Conservation (phyloP, 108 stramenopile genomes). For the Heterococcus sp. region DNA sequence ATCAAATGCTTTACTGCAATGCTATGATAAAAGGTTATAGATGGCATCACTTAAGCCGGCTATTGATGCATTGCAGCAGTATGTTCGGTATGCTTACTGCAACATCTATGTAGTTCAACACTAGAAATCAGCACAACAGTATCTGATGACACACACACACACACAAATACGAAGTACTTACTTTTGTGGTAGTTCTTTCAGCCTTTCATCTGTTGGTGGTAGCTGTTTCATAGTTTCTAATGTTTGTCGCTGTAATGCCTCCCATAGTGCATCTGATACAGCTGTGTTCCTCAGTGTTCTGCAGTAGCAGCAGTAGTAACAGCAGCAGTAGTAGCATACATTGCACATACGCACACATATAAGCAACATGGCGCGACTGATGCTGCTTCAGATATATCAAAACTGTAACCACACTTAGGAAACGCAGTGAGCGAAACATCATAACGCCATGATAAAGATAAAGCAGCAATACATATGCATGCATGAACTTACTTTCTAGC, state of each 20-base stretch:
- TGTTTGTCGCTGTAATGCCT: background rate
- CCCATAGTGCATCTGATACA: background rate
- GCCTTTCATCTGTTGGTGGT: background rate
- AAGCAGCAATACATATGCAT: no score
- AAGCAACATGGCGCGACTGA: no score
- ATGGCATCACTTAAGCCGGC: no score
- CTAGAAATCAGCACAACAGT: background rate
- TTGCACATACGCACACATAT: no score
- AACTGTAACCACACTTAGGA: no score
- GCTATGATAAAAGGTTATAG: background rate
- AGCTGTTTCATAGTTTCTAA: background rate
- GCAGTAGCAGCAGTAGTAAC: background rate
- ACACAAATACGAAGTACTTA: background rate
- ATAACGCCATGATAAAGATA: no score
- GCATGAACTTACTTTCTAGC: no score
- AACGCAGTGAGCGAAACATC: no score
- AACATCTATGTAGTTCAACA: background rate
- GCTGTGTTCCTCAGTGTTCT: background rate
- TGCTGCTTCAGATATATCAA: no score
- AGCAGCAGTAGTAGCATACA: no score
- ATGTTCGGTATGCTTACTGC: no score
- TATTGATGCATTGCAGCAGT: no score
- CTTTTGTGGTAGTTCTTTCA: background rate
- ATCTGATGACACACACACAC: background rate
- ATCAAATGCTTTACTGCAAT: background rate